Evolutionary conservation across 495 filamentous ascomycete species (phyloP).

Genomic region (Evernia prunastri): DNA sequence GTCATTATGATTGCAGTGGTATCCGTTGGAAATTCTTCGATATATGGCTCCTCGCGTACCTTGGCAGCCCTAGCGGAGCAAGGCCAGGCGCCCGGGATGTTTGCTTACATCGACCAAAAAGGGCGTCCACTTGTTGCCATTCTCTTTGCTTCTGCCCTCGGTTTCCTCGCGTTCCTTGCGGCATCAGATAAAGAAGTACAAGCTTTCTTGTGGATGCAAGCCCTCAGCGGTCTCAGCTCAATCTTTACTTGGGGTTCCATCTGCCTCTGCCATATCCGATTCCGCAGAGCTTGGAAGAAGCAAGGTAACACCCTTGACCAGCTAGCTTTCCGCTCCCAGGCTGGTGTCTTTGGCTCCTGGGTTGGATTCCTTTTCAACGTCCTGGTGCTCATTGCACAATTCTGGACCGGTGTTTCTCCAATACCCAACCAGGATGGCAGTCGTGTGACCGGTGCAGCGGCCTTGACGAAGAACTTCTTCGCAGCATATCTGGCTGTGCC

Average conservation of each 20-base stretch:
- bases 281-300: conserved; percentile 68
- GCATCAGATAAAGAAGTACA: conserved; percentile 54
- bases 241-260: conserved; percentile 94
- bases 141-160: conserved; percentile 57
- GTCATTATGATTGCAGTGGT: conserved; percentile 85
- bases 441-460: conserved; percentile 33
- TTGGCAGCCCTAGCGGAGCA: conserved; percentile 82
- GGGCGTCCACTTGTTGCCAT: conserved; percentile 77
- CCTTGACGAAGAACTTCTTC: conserved; percentile 63
- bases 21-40: conserved; percentile 79
- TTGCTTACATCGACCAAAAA: conserved; percentile 76
- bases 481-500: conserved; percentile 73
- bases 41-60: conserved; percentile 83
- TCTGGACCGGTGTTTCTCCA: conserved; percentile 86
- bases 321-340: conserved; percentile 72
- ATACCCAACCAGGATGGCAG: conserved; percentile 44
- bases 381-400: conserved; percentile 82
- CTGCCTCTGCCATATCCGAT: conserved; percentile 84
- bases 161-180: conserved; percentile 73
- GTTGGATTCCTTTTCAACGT: conserved; percentile 72
- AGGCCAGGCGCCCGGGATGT: conserved; percentile 66
- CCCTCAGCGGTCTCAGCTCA: conserved; percentile 78
- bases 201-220: conserved; percentile 83
- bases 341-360: conserved; percentile 77
- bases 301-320: conserved; percentile 67